These are phyloP conservation scores for Rhexocercosporidium sp. DNA, from an alignment of 2,329 filamentous ascomycete species.

Conservation along the genomic window DNA sequence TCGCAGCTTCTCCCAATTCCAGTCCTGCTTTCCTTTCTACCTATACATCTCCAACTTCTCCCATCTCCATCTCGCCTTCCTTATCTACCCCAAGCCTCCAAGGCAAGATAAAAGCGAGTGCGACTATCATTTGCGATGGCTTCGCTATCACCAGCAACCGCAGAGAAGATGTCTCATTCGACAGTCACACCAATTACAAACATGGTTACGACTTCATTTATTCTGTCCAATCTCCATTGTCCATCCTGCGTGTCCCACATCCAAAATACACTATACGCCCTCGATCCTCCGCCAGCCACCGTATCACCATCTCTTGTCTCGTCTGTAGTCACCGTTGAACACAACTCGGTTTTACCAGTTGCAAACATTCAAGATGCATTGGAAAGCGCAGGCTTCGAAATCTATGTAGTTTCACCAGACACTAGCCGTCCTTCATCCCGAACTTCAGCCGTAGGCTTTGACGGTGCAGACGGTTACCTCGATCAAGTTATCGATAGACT, in stretches of 20 bases:
- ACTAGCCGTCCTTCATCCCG: conserved; percentile 3
- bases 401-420: conserved; percentile 46
- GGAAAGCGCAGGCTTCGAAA: conserved; percentile 63
- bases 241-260: conserved; percentile 75
- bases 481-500: conserved; percentile 37
- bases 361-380: conserved; percentile 54
- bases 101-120: not conserved
- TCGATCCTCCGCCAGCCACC: conserved; percentile 57
- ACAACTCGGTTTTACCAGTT: conserved; percentile 50
- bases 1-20: conserved; percentile 8
- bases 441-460: conserved; percentile 21
- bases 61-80: not conserved
- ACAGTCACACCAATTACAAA: conserved; percentile 1
- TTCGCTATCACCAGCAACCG: not conserved
- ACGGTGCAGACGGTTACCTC: conserved; percentile 35
- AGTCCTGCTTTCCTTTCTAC: conserved; percentile 4
- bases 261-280: conserved; percentile 56
- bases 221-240: conserved; percentile 79
- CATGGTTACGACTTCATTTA: conserved; percentile 48
- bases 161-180: not conserved
- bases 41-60: conserved; percentile 4
- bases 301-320: conserved; percentile 75
- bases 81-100: no score
- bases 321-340: conserved; percentile 68
- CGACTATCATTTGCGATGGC: not conserved